Base-by-base conservation (phyloP, 331 rosid genomes). In the Malus hybrid region DNA sequence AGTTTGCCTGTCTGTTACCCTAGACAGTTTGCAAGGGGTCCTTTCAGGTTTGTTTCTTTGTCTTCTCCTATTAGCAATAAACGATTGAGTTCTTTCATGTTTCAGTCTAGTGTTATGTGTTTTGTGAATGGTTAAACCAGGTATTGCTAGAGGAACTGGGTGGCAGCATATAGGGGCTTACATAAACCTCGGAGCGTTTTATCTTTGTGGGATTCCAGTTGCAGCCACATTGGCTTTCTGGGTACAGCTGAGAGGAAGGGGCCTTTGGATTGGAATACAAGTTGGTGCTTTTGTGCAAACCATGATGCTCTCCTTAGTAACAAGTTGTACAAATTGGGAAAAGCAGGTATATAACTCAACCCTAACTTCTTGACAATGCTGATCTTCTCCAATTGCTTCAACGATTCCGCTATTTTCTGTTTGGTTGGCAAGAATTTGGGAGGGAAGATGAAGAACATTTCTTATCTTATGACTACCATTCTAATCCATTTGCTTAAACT, bases 71-170 rank as follows among this genome's bases (percentile, higher is more conserved):
- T 2, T 36, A 69, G 62, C 16, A 48, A 10, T 28, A 69, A 48
- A n/a, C 3, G 3, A 36, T 36, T 36, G 9, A 8, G 44, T 34
- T 68, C 28, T 1, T 28, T 69, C 44, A 28, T 28, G 62, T 69
- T 15, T 70, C 11, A 29, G 6, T 3, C 11, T 10, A 70, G 14
- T 27, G 27, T 7, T 69, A 5, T 7, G 16, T 48, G 27, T 7
- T 28, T 48, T 69, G 3, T 12, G 7, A 50, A 16, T 48, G 32
- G 69, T 71, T 61, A 59, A 59, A 56, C 48, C 71, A 92, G 96
- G 96, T 63, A 33, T 90, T 79, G 92, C 93, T 67, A 90, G 96
- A 79, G 96, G 97, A 15, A 85, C 90, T 87, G 97, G 97, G 60
- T 88, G 92, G 96, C 96, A 90, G 65, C 87, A 88, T 29, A 18